These are phyloP conservation scores for Ophiostoma sp. DNA, from an alignment of 2,329 filamentous ascomycete genomes.

Conservation along the genomic window DNA sequence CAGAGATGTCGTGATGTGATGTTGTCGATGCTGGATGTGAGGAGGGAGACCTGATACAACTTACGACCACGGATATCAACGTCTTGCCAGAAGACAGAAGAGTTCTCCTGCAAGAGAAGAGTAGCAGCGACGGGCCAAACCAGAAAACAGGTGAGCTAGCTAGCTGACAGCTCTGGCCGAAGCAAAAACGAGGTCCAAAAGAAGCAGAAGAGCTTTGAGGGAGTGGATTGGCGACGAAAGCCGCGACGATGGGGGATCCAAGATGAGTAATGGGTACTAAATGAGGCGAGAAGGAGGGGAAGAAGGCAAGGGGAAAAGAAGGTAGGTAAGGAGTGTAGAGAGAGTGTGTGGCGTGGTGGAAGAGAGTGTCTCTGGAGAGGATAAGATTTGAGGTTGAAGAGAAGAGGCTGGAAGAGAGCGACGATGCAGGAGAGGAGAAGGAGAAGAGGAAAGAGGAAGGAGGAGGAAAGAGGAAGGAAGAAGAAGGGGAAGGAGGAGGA, in stretches of 20 bases:
- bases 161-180: slow-evolving; percentile 1
- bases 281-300: slow-evolving; percentile 17
- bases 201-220: not conserved
- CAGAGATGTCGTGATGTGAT: not conserved
- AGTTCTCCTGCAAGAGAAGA: slow-evolving; percentile 10
- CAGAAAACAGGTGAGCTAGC: not conserved
- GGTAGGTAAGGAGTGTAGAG: slow-evolving; percentile 4
- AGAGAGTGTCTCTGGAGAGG: not conserved
- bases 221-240: slow-evolving; percentile 10
- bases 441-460: slow-evolving; percentile 3
- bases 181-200: slow-evolving; percentile 12
- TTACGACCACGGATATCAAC: not conserved
- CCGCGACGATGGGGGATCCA: not conserved
- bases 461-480: slow-evolving; percentile 15
- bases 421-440: slow-evolving; percentile 15
- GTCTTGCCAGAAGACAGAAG: slow-evolving; percentile 15
- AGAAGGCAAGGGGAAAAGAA: slow-evolving; percentile 11
- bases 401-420: slow-evolving; percentile 18
- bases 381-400: not conserved
- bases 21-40: not conserved
- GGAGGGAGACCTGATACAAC: not conserved
- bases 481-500: slow-evolving; percentile 8
- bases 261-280: slow-evolving; percentile 9
- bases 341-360: not conserved
- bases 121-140: not conserved